A percentile compares a stretch with the other conserved stretches of the same genome.
Conservation (phyloP, 305 asterid genomes). For the Fraxinus velutina region DNA sequence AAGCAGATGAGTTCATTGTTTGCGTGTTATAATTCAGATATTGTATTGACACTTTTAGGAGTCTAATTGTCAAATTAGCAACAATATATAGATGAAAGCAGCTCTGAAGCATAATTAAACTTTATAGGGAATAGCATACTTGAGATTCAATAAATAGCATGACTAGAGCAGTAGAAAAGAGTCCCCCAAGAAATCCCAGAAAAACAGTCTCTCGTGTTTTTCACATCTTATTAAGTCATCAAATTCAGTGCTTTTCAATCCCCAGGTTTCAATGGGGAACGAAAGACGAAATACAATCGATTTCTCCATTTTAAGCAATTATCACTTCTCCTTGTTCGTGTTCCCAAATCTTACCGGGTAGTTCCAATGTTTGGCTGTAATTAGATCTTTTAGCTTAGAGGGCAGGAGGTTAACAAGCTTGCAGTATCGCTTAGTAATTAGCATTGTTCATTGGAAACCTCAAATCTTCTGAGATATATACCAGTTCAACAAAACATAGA, state of each 20-base stretch:
- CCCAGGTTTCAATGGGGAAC: neutral
- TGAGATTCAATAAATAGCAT: neutral
- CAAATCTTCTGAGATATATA: neutral
- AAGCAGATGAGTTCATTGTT: neutral
- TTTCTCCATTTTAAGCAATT: neutral
- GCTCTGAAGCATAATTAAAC: neutral
- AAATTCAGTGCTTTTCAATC: neutral
- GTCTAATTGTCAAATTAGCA: neutral
- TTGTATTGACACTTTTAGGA: neutral
- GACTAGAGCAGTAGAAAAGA: neutral
- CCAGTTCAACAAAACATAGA: neutral
- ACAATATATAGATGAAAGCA: neutral
- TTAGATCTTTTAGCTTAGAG: neutral
- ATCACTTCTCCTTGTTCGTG: neutral
- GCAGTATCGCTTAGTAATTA: neutral
- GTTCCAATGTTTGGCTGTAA: neutral
- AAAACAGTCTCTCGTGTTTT: neutral
- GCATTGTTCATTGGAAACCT: neutral
- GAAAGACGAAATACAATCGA: neutral
- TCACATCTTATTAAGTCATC: neutral
- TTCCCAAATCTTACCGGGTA: neutral
- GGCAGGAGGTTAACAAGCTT: neutral
- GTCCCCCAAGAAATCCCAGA: neutral
- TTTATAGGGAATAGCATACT: neutral
- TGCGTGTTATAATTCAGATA: neutral